Conservation (phyloP, 1,284 basidiomycete species). For the Xanthoconium separans region DNA sequence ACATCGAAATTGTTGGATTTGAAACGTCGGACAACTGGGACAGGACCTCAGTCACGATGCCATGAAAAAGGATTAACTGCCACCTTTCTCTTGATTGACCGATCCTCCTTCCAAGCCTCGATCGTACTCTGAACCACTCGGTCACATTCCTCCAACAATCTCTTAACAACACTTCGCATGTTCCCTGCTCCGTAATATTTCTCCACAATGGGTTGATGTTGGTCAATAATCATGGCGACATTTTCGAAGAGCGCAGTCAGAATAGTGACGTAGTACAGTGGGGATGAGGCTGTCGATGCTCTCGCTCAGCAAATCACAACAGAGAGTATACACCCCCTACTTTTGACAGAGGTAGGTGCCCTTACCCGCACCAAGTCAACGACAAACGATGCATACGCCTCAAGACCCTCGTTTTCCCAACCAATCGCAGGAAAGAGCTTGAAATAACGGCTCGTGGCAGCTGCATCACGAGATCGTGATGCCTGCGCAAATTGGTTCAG, state of each 20-base stretch:
- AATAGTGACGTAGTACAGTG: constrained; percentile 84
- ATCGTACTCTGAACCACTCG: constrained; percentile 76
- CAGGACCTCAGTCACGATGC: constrained; percentile 2
- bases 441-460: constrained; percentile 91
- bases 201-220: constrained; percentile 96
- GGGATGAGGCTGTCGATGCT: constrained; percentile 69
- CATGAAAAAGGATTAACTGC: constrained; percentile 1
- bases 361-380: constrained; percentile 84
- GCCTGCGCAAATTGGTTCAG: constrained; percentile 76
- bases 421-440: constrained; percentile 95
- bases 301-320: constrained; percentile 7
- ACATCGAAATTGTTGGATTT: constrained; percentile 37
- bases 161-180: constrained; percentile 79
- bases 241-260: constrained; percentile 93
- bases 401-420: constrained; percentile 88
- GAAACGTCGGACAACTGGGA: constrained; percentile 50
- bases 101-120: constrained; percentile 89
- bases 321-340: constrained; percentile 41
- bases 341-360: constrained; percentile 76
- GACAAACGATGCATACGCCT: constrained; percentile 92
- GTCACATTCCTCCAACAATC: constrained; percentile 86
- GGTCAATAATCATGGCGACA: constrained; percentile 93
- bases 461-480: constrained; percentile 77
- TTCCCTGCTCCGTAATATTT: constrained; percentile 92
- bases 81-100: constrained; percentile 73